These are phyloP conservation scores for Neofusicoccum parvum DNA, from an alignment of 2,329 filamentous ascomycete species.

Conservation along the genomic window DNA sequence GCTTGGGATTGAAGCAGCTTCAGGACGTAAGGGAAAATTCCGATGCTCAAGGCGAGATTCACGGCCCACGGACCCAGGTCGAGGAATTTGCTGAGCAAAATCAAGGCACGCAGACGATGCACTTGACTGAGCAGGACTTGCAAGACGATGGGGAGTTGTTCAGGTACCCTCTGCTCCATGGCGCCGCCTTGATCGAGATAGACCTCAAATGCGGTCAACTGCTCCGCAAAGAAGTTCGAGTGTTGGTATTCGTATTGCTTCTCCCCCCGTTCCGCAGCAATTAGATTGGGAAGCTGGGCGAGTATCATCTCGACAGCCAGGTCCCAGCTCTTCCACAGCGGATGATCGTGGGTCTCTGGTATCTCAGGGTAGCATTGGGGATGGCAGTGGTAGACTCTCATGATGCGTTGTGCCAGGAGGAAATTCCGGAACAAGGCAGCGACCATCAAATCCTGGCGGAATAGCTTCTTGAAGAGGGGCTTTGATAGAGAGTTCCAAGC, in stretches of 20 bases:
- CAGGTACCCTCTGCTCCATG: constrained; percentile 81
- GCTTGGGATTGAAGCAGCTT: constrained; percentile 95
- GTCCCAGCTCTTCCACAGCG: constrained; percentile 97
- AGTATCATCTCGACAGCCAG: constrained; percentile 94
- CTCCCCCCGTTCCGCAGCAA: constrained; percentile 74
- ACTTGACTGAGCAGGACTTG: constrained; percentile 96
- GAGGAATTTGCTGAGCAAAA: constrained; percentile 88
- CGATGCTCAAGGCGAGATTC: constrained; percentile 95
- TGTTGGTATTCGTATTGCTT: constrained; percentile 87
- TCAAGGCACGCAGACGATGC: constrained; percentile 85
- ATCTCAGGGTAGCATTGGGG: constrained; percentile 88
- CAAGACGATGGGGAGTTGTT: constrained; percentile 93
- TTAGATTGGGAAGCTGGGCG: constrained; percentile 80
- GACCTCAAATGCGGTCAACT: constrained; percentile 94
- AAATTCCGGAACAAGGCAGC: constrained; percentile 96
- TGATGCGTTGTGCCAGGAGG: constrained; percentile 88
- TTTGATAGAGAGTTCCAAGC: constrained; percentile 95
- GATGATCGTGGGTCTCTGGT: constrained; percentile 93
- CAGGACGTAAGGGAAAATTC: constrained; percentile 98
- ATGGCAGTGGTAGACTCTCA: constrained; percentile 94
- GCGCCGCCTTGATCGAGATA: constrained; percentile 85
- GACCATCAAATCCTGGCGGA: constrained; percentile 98
- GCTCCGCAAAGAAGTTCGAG: constrained; percentile 95
- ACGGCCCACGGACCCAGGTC: constrained; percentile 98
- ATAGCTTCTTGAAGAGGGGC: constrained; percentile 92